Evolutionary conservation across 2,329 filamentous ascomycete species (phyloP), one percentile per base, ranked within the genome.

Genomic region (Chrysosporium queenslandicum): DNA sequence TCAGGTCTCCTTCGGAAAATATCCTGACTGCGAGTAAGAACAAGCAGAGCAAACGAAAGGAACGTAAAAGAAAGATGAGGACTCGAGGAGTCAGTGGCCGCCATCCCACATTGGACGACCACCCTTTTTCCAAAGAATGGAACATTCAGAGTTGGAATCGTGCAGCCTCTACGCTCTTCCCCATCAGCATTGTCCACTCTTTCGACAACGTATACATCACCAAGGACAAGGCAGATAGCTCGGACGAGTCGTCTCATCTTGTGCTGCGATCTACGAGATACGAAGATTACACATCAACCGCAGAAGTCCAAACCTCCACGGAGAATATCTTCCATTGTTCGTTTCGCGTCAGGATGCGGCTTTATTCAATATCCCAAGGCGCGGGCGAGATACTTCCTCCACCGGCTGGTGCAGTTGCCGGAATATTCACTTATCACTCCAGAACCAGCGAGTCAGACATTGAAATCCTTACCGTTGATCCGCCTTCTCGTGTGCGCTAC

Each of bases 401-500:
- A n/a, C 58, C 66, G 16, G 55, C 62, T 34, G 75, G 76, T 45
- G 75, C 74, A 2, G 74, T 74, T 4, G 72, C 73, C 1, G 75
- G 75, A 3, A 71, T 77, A 58, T 73, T 78, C 64, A 76, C 73
- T 11, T 77, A 74, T 55, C 66, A 64, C 53, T 67, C 73, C 37
- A 65, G 70, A 46, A 63, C 57, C 27, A 73, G 73, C 57, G 76
- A 78, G 59, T 73, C 71, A 0, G 76, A 78, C 56, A 73, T 78
- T 55, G 76, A 78, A 62, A 75, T 78, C 54, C 62, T 77, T 9
- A 78, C 75, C 1, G 61, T 66, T 4, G 75, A 77, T 50, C 67
- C 71, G 1, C 63, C 61, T 1, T 63, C 66, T 52, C 68, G 65
- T 3, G 68, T 76, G 3, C 71, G 69, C 30, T 71, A 69, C 45